A percentile compares a stretch with the other conserved stretches of the same genome.
Evolutionary conservation across 2,329 filamentous ascomycete genomes (phyloP).

Genomic region (Tolypocladium tropicale): DNA sequence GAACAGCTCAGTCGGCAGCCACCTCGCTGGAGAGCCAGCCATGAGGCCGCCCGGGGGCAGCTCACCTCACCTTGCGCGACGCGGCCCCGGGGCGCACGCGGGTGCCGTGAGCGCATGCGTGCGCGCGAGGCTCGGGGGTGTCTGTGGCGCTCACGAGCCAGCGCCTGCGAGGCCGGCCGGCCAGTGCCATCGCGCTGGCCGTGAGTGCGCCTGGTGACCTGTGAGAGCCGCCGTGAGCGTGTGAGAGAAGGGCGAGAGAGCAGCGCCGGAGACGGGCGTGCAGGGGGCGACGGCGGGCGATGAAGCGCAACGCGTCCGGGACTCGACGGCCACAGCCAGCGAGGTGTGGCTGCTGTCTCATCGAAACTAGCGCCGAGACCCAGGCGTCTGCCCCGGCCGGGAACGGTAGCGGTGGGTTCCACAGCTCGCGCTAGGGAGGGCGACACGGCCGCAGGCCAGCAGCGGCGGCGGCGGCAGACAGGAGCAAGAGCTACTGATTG

Average conservation of each 20-base stretch:
- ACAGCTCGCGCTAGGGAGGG: slow-evolving; percentile 1
- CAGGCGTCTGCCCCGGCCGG: neutral
- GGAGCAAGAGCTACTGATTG: slow-evolving; percentile 38
- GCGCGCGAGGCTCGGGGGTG: too few relatives aligned
- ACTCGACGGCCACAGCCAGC: slow-evolving; percentile 3
- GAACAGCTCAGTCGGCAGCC: neutral
- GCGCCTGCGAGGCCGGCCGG: too few relatives aligned
- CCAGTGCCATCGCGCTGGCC: too few relatives aligned
- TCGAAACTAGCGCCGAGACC: neutral
- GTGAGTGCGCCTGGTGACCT: neutral
- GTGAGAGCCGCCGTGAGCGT: too few relatives aligned
- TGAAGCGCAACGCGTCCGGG: neutral
- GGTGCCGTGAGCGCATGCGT: neutral
- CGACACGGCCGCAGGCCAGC: neutral
- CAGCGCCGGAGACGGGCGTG: neutral
- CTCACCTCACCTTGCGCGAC: too few relatives aligned
- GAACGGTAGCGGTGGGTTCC: slow-evolving; percentile 3
- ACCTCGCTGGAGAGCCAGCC: neutral
- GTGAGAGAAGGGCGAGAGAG: too few relatives aligned
- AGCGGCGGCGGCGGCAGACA: neutral
- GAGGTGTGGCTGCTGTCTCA: slow-evolving; percentile 15
- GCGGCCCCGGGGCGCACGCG: too few relatives aligned
- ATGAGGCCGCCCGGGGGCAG: too few relatives aligned
- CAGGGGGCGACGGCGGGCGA: neutral
- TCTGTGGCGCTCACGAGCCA: too few relatives aligned